A percentile compares a stretch with the other conserved stretches of the same genome.
Conservation (phyloP, 179 eudicot genomes). For the Silene coronaria region DNA sequence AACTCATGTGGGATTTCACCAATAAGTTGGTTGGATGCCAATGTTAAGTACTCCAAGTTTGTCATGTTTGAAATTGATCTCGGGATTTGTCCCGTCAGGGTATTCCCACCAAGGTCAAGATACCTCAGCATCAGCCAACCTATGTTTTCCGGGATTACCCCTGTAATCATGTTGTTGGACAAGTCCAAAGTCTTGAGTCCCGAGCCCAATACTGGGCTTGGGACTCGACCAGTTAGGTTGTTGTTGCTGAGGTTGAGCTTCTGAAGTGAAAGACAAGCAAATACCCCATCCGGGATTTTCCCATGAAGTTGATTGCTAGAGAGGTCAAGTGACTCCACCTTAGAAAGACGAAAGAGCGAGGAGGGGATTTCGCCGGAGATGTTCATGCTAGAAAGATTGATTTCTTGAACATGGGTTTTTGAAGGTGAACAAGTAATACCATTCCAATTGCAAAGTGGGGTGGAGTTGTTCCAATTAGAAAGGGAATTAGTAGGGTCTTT, state of each 20-base stretch:
- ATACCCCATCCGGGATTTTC: constrained; percentile 31
- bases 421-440: constrained; percentile 52
- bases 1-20: constrained; percentile 57
- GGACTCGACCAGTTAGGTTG: constrained; percentile 58
- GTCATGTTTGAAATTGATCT: constrained; percentile 46
- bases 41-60: constrained; percentile 45
- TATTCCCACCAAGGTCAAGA: constrained; percentile 83
- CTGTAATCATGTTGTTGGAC: constrained; percentile 71
- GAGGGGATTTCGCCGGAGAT: constrained; percentile 48
- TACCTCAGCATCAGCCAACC: constrained; percentile 36
- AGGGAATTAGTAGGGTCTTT: constrained; percentile 54
- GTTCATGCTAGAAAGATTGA: constrained; percentile 53
- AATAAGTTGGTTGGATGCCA: constrained; percentile 65
- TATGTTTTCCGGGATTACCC: constrained; percentile 44
- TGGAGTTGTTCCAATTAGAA: constrained; percentile 52
- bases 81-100: constrained; percentile 55
- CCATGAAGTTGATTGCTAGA: constrained; percentile 58
- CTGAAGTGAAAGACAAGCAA: constrained; percentile 35
- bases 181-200: constrained; percentile 51
- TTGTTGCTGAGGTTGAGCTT: constrained; percentile 70
- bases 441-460: constrained; percentile 47
- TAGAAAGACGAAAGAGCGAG: constrained; percentile 43
- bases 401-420: constrained; percentile 35
- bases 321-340: constrained; percentile 47
- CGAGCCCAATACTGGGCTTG: constrained; percentile 22